Evolutionary conservation across 495 filamentous ascomycete species (phyloP).

Genomic region (Aspergillus sparsus): DNA sequence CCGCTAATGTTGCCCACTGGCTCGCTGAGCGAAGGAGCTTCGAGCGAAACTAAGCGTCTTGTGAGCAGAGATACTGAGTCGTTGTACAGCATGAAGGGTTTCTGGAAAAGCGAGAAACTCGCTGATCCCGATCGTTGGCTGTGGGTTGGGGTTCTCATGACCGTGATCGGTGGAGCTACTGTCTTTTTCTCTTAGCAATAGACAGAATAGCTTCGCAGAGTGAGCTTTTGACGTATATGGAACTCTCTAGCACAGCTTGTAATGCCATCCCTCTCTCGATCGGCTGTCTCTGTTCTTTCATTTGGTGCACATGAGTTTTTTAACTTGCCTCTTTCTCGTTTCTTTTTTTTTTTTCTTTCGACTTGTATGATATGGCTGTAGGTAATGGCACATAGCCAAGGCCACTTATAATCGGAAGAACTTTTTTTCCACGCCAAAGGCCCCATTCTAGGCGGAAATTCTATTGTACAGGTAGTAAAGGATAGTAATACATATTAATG

Average conservation of each 20-base stretch:
- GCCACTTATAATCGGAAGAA: neutral
- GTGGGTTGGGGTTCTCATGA: constrained; percentile 72
- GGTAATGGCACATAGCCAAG: neutral
- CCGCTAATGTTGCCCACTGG: constrained; percentile 76
- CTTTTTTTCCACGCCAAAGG: neutral
- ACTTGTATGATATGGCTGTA: neutral
- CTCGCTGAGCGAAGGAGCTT: constrained; percentile 62
- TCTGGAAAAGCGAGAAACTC: constrained; percentile 46
- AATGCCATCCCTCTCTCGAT: too few relatives aligned
- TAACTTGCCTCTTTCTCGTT: too few relatives aligned
- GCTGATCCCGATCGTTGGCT: constrained; percentile 61
- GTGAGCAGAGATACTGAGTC: constrained; percentile 27
- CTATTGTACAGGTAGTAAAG: constrained; percentile 26
- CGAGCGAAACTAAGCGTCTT: constrained; percentile 37
- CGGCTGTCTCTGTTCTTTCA: too few relatives aligned
- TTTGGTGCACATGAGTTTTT: neutral
- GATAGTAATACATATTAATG: constrained; percentile 9
- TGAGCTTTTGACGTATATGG: too few relatives aligned
- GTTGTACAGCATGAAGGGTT: constrained; percentile 46
- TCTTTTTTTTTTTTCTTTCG: neutral
- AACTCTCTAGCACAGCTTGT: too few relatives aligned
- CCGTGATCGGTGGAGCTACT: constrained; percentile 55
- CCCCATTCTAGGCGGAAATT: neutral
- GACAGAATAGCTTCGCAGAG: neutral
- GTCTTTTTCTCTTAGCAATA: constrained; percentile 36